Base-by-base conservation (phyloP, 176 grass and related monocot genomes). In the Saccharum spontaneum region DNA sequence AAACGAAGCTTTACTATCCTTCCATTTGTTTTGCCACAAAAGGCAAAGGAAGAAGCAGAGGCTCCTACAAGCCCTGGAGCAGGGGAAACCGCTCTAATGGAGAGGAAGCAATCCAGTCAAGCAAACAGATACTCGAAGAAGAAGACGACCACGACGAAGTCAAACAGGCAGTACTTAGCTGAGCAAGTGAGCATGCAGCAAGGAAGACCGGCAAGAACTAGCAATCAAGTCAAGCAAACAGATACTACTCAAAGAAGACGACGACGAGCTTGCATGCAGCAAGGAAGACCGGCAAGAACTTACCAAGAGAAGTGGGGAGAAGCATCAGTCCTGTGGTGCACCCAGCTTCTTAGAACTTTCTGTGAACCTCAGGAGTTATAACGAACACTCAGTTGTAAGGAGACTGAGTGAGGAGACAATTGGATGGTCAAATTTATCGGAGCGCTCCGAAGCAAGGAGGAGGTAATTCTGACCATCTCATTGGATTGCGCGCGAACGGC, bases 391-490 rank as follows among this genome's bases (percentile, higher is more conserved):
- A 66, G 60, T 23, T n/a, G n/a, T n/a, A n/a, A n/a, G n/a, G n/a
- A n/a, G n/a, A n/a, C n/a, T n/a, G n/a, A n/a, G n/a, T n/a, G n/a
- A 41, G 16, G 11, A 54, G 8, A 13, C 15, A 7, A 16, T 39
- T 62, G 62, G n/a, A 36, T 40, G 63, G 83, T 64, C 33, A 76
- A 77, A 77, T 77, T 22, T 82, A 86, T 77, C 40, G 14, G 48
- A 3, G 2, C 48, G 1, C 48, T 49, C 49, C 17, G 55, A 60
- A 60, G 55, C 22, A 60, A n/a, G n/a, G n/a, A 23, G 8, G 10
- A 80, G 48, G 8, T 63, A 24, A 4, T 20, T 7, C 7, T 0
- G 0, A 46, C 2, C 39, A 23, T 63, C 12, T 88, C 74, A 52
- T 43, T 78, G 34, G 59, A 44, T 66, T 5, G 0, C 11, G 38